A percentile compares a stretch with the other conserved stretches of the same genome.
Conservation (phyloP, 495 filamentous ascomycete genomes). For the Glonium stellatum region DNA sequence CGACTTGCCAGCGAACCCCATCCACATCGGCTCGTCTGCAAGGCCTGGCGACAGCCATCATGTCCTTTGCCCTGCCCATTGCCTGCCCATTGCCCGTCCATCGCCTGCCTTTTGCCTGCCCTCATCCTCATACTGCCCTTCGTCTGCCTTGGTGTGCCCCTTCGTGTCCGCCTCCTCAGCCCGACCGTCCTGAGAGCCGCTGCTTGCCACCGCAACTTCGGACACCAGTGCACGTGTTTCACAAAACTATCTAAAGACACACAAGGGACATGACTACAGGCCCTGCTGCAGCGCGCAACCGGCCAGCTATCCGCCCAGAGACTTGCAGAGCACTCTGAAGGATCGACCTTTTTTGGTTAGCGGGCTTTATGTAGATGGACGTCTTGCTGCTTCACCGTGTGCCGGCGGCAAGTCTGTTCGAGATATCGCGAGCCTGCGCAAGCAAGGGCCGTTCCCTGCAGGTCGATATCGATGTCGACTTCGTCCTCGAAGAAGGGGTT, state of each 20-base stretch:
- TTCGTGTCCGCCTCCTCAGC: neutral
- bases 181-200: neutral
- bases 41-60: neutral
- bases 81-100: too few relatives aligned
- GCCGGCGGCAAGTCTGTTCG: neutral
- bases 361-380: neutral
- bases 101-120: too few relatives aligned
- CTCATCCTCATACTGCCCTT: too few relatives aligned
- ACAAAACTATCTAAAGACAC: constrained; percentile 17
- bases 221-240: constrained; percentile 2
- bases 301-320: neutral
- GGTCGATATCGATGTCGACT: neutral
- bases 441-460: constrained; percentile 5
- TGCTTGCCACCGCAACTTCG: neutral
- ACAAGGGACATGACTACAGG: neutral
- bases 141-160: neutral
- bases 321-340: neutral
- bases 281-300: neutral
- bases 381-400: constrained; percentile 1
- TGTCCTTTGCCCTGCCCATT: too few relatives aligned
- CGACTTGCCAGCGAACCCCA: neutral
- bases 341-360: neutral
- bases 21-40: neutral
- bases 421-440: neutral
- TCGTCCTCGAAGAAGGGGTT: neutral